A percentile compares a stretch with the other conserved stretches of the same genome.
Conservation (phyloP, 495 filamentous ascomycete genomes). For the Extremus antarcticus region DNA sequence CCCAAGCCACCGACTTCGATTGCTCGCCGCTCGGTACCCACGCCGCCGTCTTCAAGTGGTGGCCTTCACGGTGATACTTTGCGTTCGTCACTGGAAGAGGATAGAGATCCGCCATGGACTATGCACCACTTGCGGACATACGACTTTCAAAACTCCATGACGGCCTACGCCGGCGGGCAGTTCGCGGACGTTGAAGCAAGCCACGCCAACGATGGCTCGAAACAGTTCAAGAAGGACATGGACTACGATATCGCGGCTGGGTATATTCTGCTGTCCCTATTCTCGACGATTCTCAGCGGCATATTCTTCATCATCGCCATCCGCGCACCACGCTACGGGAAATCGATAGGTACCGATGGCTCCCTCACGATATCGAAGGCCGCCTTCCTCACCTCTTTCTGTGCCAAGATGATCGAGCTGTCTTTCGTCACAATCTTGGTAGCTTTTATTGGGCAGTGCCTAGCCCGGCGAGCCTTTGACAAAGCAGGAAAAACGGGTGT, state of each 20-base stretch:
- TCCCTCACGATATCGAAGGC: constrained; percentile 45
- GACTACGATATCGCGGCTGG: constrained; percentile 47
- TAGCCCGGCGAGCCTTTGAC: constrained; percentile 52
- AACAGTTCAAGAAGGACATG: constrained; percentile 29
- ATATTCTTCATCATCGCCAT: constrained; percentile 51
- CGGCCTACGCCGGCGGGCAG: neutral
- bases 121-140: neutral
- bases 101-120: too few species aligned
- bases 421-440: constrained; percentile 71
- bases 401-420: constrained; percentile 66
- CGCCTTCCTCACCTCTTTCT: constrained; percentile 47
- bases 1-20: too few species aligned
- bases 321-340: constrained; percentile 48
- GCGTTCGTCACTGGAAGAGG: too few species aligned
- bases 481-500: constrained; percentile 44
- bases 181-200: constrained; percentile 20
- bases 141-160: neutral
- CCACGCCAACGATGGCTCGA: constrained; percentile 23
- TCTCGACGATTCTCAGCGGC: constrained; percentile 55
- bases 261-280: constrained; percentile 50
- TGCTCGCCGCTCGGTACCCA: too few species aligned
- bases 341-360: constrained; percentile 38
- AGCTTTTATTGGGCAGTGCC: constrained; percentile 58
- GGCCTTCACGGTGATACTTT: too few species aligned
- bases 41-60: too few species aligned